Conservation (phyloP, 148 eudicot species). For the Chenopodium quinoa region DNA sequence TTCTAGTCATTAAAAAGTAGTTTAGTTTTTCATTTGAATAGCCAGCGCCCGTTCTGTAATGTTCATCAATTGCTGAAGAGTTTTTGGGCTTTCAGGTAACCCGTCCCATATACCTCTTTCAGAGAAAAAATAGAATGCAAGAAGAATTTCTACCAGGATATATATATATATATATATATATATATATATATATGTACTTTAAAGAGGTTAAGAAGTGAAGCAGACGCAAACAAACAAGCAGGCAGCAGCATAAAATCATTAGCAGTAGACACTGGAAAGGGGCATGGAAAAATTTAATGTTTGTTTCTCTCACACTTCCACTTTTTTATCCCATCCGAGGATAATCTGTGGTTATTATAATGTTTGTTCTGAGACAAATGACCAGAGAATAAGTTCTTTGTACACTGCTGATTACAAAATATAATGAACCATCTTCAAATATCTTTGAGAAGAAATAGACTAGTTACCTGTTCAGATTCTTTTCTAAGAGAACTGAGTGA, state of each 20-base stretch:
- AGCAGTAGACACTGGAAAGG: background rate
- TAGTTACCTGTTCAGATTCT: slow-evolving; percentile 55
- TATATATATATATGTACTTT: background rate
- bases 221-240: background rate
- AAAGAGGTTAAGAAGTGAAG: background rate
- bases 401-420: background rate
- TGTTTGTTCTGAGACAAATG: too few relatives aligned
- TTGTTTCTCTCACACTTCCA: background rate
- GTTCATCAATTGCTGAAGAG: too few relatives aligned
- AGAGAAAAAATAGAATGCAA: background rate
- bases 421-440: background rate
- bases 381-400: background rate
- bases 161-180: too few relatives aligned
- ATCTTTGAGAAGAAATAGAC: background rate
- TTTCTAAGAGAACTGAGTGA: slow-evolving; percentile 49
- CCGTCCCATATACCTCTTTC: background rate
- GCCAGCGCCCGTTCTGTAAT: background rate
- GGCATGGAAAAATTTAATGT: background rate
- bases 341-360: background rate
- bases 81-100: too few relatives aligned
- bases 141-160: background rate
- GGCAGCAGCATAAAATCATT: background rate
- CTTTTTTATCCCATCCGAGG: background rate
- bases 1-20: too few relatives aligned
- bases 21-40: background rate